phyloP scores from a whole-genome alignment of 1,284 basidiomycete genomes.

The Filobasidium uniguttulatum region DNA sequence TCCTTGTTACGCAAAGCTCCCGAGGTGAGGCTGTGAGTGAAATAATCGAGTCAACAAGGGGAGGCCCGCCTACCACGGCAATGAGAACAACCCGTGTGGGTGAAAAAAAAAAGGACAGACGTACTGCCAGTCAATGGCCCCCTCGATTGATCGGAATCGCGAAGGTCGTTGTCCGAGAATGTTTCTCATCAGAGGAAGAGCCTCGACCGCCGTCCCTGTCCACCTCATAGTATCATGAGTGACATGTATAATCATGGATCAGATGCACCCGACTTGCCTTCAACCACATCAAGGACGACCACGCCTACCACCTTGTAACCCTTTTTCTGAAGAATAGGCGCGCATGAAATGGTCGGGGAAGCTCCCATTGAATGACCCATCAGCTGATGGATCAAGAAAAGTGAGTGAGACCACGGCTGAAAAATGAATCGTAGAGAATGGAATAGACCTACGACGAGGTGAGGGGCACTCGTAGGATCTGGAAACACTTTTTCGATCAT shows the following conservation, averaged over 20 bases:
- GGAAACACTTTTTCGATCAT: conserved; percentile 58
- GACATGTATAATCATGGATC: not conserved
- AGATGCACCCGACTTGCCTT: conserved; percentile 46
- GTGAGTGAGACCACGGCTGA: too few species aligned
- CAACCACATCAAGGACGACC: conserved; percentile 85
- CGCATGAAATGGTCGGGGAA: conserved; percentile 62
- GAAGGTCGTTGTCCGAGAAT: conserved; percentile 74
- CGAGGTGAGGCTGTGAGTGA: conserved; percentile 48
- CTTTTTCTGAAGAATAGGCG: conserved; percentile 49
- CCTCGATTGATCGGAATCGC: conserved; percentile 66
- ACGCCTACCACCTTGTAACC: conserved; percentile 68
- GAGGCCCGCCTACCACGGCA: not conserved
- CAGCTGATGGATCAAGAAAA: conserved; percentile 43
- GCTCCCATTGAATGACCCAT: conserved; percentile 87
- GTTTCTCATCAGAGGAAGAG: conserved; percentile 75
- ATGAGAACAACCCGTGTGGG: not conserved
- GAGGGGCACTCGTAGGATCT: conserved; percentile 49
- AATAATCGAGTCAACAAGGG: not conserved
- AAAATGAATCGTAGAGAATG: not conserved
- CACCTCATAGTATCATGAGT: not conserved
- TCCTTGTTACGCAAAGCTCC: conserved; percentile 62
- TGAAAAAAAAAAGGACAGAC: conserved; percentile 29
- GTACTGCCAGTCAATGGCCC: conserved; percentile 91
- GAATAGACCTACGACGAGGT: conserved; percentile 53
- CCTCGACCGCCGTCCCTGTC: conserved; percentile 80